Evolutionary conservation across 1,284 basidiomycete species (phyloP), one percentile per base, ranked within the genome.

Genomic region (Mycena citricolor): DNA sequence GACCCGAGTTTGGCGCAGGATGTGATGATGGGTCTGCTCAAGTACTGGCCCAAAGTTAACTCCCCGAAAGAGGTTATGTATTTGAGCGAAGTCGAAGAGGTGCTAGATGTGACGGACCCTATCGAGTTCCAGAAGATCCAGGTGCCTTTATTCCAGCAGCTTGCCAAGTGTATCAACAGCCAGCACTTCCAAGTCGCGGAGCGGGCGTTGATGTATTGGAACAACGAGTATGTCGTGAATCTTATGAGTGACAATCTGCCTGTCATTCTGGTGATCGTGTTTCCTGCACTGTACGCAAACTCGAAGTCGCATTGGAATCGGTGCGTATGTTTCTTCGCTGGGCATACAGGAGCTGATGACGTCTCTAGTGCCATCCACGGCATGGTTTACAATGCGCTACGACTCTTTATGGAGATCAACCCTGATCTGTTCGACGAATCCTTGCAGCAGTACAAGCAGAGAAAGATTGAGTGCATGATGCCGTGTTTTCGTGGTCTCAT

Each of bases 51-150:
- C 32, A 99, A 99, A 69, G 95, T 99, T 59, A 99, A 99, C 68
- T 95, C 92, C 35, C 94, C 94, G n/a, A 99, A 99, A 70, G 97
- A 99, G 66, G 97, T 99, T 68, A 99, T 99, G 97, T 99, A 93
- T 74, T 76, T 99, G 54, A 99, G 98, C 70, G 97, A 99, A 73
- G 93, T 99, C 47, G 97, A 99, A 67, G 97, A 99, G 71, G 92
- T 99, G 14, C 71, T 99, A 50, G 97, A 99, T 65, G 97, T 99
- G 44, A 98, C 98, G 58, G 95, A 99, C 65, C 92, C 94, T 7
- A 78, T 77, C 48, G 95, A 99, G 67, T 99, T 99, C 71, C 87
- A 87, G 66, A 99, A 98, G 78, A 91, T 99, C 54, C 90, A 97
- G 68, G 76, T 93, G 28, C 85, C 91, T 1, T 74, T 99, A 38